Conservation (phyloP, 2,329 filamentous ascomycete genomes). For the Pleurostoma richardsiae region DNA sequence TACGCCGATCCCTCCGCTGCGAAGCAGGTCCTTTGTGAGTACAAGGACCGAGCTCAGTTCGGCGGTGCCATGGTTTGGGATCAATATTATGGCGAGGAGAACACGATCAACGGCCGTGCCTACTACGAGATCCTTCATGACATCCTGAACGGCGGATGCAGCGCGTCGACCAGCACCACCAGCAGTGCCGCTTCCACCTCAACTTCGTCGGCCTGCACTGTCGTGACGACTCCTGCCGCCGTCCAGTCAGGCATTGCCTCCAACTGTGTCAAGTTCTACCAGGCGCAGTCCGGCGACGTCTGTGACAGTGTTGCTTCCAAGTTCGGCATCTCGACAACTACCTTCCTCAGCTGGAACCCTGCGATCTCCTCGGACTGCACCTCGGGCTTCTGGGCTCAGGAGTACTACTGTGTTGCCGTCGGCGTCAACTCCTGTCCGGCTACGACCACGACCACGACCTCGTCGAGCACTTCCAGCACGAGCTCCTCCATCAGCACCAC, state of each 20-base stretch:
- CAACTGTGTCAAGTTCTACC: not conserved
- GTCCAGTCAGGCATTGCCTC: not conserved
- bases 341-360: not conserved
- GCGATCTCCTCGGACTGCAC: not conserved
- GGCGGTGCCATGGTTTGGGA: slow-evolving; percentile 30
- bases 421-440: not conserved
- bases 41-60: slow-evolving; percentile 18
- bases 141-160: slow-evolving; percentile 5
- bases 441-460: not conserved
- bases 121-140: slow-evolving; percentile 19
- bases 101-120: slow-evolving; percentile 8
- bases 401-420: not conserved
- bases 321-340: not conserved
- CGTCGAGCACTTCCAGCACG: not conserved
- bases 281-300: not conserved
- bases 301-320: not conserved
- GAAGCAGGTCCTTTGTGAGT: slow-evolving; percentile 13
- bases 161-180: slow-evolving; percentile 3
- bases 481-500: not conserved
- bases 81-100: slow-evolving; percentile 10
- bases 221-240: not conserved
- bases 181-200: slow-evolving; percentile 5
- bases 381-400: not conserved
- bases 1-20: slow-evolving; percentile 16
- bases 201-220: slow-evolving; percentile 1